Base-by-base conservation (phyloP, 495 filamentous ascomycete species). In the Parmelia sp. region DNA sequence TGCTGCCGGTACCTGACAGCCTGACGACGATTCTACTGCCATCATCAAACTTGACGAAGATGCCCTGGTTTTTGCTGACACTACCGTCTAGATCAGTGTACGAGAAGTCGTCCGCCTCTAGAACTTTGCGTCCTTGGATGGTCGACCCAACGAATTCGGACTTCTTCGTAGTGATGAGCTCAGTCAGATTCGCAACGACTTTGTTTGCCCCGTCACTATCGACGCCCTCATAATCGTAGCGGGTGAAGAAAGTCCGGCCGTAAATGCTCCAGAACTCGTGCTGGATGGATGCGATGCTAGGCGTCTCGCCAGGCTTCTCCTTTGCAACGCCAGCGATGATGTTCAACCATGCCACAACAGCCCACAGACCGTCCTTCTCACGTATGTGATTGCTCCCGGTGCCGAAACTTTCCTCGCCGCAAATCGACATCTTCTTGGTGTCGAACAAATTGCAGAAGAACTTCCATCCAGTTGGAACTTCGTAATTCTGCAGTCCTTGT, bases 391-490 rank as follows among this genome's bases (percentile, higher is more conserved):
- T 96, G 82, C 89, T 93, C n/a, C 94, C 94, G 3, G 94, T 98
- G 45, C 94, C 94, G 74, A 98, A 98, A 60, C 88, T 92, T 82
- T 98, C 94, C 75, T 98, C 94, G 49, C 94, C 94, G 74, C 94
- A 98, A 75, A 98, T 98, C 69, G 92, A 96, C 75, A 98, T 88
- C 83, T 96, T 96, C 76, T 97, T 81, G 66, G 92, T 89, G 72
- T 98, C 94, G 71, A 98, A 97, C 61, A 98, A 82, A 71, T 91
- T 94, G 75, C 94, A 98, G 86, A 98, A 98, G 84, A 98, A 98
- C 77, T 98, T 98, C 94, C 94, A 98, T 64, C 94, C 94, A 1
- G 94, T 98, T 15, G 94, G 94, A 8, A 98, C 94, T 77, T 98
- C 94, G 78, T 98, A 98, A 77, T 85, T 87, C 77, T 92, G 79